A percentile compares a stretch with the other conserved stretches of the same genome.
Evolutionary conservation across 306 rosid genomes (phyloP).

Genomic region (Geum urbanum): DNA sequence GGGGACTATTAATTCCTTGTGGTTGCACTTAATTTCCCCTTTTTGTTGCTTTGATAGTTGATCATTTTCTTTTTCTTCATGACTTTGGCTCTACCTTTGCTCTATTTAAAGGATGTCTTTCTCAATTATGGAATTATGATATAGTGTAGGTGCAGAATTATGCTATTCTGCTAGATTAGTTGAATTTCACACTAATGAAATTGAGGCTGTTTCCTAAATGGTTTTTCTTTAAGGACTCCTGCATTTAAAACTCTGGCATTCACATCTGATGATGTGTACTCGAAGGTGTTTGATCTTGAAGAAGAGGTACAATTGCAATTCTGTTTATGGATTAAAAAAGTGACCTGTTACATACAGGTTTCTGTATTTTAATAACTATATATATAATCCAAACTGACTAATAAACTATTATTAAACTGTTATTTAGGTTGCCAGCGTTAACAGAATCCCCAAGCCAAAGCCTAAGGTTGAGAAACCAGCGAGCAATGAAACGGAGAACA

Average conservation of each 20-base stretch:
- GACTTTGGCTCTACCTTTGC: no score
- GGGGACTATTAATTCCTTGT: background rate
- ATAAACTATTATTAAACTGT: no score
- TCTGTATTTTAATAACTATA: background rate
- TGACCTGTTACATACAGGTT: slow-evolving; percentile 14
- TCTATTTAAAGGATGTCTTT: no score
- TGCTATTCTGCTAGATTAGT: background rate
- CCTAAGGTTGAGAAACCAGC: slow-evolving; percentile 65
- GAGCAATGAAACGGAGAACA: slow-evolving; percentile 57
- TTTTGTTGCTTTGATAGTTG: background rate
- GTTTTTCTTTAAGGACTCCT: slow-evolving; percentile 47
- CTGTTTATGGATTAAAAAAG: slow-evolving; percentile 2
- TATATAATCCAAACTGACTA: no score
- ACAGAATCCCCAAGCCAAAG: slow-evolving; percentile 87
- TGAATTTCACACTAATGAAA: background rate
- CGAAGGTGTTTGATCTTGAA: slow-evolving; percentile 58
- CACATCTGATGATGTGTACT: slow-evolving; percentile 75
- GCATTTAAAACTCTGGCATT: slow-evolving; percentile 63
- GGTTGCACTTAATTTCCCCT: no score
- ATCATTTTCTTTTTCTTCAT: background rate
- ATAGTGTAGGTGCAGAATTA: background rate
- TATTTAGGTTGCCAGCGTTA: slow-evolving; percentile 53
- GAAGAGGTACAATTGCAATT: slow-evolving; percentile 55
- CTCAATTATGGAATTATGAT: no score
- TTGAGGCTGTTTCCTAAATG: background rate